Conservation (phyloP, 768 basidiomycete genomes). For the Neoboletus brunneissimus region DNA sequence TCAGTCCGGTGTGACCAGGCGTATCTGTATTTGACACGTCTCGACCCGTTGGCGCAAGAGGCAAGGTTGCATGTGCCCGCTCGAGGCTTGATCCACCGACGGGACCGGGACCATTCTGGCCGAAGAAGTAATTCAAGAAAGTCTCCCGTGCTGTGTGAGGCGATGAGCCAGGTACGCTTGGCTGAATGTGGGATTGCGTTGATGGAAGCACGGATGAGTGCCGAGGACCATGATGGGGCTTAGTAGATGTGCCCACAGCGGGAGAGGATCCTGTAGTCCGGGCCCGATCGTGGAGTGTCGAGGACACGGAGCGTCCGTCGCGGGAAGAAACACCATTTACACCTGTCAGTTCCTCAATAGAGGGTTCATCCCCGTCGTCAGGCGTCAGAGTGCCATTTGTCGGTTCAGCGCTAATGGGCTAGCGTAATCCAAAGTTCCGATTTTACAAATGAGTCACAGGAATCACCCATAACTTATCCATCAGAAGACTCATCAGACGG, state of each 20-base stretch:
- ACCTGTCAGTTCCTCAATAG: constrained; percentile 53
- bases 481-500: constrained; percentile 4
- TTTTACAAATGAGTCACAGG: constrained; percentile 13
- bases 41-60: constrained; percentile 53
- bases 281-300: constrained; percentile 72
- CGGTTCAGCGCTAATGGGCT: constrained; percentile 68
- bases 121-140: constrained; percentile 98
- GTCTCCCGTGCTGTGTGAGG: constrained; percentile 75
- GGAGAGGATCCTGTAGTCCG: constrained; percentile 43
- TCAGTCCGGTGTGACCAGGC: constrained; percentile 53
- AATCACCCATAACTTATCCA: constrained; percentile 15
- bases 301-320: constrained; percentile 70
- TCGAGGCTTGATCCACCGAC: constrained; percentile 55
- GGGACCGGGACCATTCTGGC: constrained; percentile 82
- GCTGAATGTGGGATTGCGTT: constrained; percentile 34
- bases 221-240: constrained; percentile 33
- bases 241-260: constrained; percentile 23
- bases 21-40: constrained; percentile 60
- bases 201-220: constrained; percentile 29
- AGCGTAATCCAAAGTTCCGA: constrained; percentile 1
- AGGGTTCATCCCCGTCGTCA: constrained; percentile 66
- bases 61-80: constrained; percentile 24
- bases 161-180: constrained; percentile 37
- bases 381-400: constrained; percentile 48
- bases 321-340: constrained; percentile 54